A percentile compares a stretch with the other conserved stretches of the same genome.
Evolutionary conservation across 768 basidiomycete genomes (phyloP).

Genomic region (Obba rivulosa): DNA sequence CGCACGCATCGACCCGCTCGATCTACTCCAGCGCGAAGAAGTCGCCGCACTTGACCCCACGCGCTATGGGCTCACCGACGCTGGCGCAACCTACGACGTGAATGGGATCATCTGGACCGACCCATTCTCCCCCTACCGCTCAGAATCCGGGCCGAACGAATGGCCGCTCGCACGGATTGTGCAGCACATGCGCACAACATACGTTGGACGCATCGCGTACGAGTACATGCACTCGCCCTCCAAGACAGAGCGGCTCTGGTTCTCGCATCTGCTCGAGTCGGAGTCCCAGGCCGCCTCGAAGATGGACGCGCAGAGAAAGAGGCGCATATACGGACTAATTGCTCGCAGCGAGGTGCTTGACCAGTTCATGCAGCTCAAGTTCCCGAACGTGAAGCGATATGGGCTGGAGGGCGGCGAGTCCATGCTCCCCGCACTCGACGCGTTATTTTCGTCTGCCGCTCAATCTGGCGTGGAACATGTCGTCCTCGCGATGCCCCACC

Average conservation of each 20-base stretch:
- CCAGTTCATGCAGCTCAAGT: slow-evolving; percentile 80
- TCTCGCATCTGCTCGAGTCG: slow-evolving; percentile 79
- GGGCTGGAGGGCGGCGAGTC: slow-evolving; percentile 92
- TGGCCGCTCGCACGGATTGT: slow-evolving; percentile 73
- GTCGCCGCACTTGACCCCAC: slow-evolving; percentile 70
- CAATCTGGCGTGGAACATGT: slow-evolving; percentile 62
- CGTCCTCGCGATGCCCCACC: slow-evolving; percentile 82
- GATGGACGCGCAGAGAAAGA: slow-evolving; percentile 31
- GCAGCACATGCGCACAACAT: slow-evolving; percentile 62
- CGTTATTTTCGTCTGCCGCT: slow-evolving; percentile 65
- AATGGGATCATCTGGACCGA: slow-evolving; percentile 80
- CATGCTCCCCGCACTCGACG: slow-evolving; percentile 85
- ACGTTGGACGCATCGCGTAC: slow-evolving; percentile 83
- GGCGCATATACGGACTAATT: slow-evolving; percentile 62
- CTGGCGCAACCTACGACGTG: slow-evolving; percentile 54
- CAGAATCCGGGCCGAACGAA: slow-evolving; percentile 29
- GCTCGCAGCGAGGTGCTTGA: slow-evolving; percentile 79
- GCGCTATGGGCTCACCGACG: slow-evolving; percentile 68
- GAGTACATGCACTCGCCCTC: slow-evolving; percentile 90
- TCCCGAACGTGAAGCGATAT: slow-evolving; percentile 84
- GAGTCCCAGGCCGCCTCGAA: slow-evolving; percentile 30
- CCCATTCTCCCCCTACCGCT: slow-evolving; percentile 26
- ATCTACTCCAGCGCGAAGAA: slow-evolving; percentile 78
- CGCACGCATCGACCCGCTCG: slow-evolving; percentile 82
- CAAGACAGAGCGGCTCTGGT: slow-evolving; percentile 86